Evolutionary conservation across 2,329 filamentous ascomycete genomes (phyloP).

Genomic region (Scedosporium aurantiacum): DNA sequence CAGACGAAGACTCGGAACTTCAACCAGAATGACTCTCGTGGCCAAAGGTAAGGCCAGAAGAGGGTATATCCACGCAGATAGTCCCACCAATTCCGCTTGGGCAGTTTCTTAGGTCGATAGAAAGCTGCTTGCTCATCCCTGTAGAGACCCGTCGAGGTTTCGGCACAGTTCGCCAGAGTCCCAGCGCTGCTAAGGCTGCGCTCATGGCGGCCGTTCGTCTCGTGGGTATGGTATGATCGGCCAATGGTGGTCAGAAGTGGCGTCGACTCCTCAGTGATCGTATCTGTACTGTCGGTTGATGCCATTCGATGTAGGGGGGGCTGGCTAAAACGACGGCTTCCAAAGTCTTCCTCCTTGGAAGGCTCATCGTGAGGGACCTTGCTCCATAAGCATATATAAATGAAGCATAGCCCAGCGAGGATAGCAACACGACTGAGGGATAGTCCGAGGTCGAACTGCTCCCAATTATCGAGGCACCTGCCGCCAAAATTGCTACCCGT

Average conservation of each 20-base stretch:
- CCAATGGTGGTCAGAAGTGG: constrained; percentile 45
- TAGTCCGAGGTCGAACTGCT: constrained; percentile 49
- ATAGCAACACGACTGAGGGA: constrained; percentile 59
- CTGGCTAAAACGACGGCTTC: neutral
- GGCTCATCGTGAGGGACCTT: neutral
- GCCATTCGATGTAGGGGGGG: constrained; percentile 4
- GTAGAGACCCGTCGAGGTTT: constrained; percentile 19
- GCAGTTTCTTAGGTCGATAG: constrained; percentile 77
- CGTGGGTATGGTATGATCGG: constrained; percentile 24
- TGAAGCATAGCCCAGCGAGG: constrained; percentile 38
- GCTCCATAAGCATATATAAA: constrained; percentile 3
- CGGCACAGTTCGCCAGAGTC: constrained; percentile 15
- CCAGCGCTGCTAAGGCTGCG: constrained; percentile 10
- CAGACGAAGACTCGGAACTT: constrained; percentile 74
- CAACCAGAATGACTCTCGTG: constrained; percentile 61
- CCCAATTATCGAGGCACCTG: constrained; percentile 27
- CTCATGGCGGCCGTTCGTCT: constrained; percentile 13
- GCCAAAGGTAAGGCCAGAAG: constrained; percentile 97
- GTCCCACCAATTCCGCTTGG: constrained; percentile 89
- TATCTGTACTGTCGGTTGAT: neutral
- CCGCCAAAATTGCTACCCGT: constrained; percentile 10
- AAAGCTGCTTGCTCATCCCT: constrained; percentile 64
- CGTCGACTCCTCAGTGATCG: constrained; percentile 43
- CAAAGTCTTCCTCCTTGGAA: constrained; percentile 3
- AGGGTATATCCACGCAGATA: constrained; percentile 86